Evolutionary conservation across 2,329 filamentous ascomycete species (phyloP).

Genomic region (Xylaria digitata): DNA sequence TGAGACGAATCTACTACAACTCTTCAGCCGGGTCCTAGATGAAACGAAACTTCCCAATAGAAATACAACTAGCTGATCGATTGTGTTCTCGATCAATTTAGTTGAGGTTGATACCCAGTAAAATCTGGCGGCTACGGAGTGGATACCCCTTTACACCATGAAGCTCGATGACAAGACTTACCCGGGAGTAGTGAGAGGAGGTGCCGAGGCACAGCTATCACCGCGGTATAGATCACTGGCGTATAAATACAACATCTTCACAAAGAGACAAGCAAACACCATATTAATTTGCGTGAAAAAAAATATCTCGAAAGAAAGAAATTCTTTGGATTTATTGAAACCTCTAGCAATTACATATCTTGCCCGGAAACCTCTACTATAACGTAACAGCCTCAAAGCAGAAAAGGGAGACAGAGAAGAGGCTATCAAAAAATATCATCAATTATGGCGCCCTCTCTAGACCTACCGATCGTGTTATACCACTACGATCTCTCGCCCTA

Average conservation of each 20-base stretch:
- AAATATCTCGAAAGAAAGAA: background rate
- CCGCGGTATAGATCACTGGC: background rate
- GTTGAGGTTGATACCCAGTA: background rate
- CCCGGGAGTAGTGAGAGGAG: conserved; percentile 21
- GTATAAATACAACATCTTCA: conserved; percentile 3
- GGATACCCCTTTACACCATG: background rate
- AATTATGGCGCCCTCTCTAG: conserved; percentile 29
- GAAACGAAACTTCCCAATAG: too few relatives aligned
- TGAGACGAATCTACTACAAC: background rate
- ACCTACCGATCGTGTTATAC: conserved; percentile 67
- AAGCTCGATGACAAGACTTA: conserved; percentile 6
- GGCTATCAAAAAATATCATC: background rate
- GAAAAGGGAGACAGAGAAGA: background rate
- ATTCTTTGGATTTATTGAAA: background rate
- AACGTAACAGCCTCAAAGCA: background rate
- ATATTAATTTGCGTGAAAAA: background rate
- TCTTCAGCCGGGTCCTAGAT: too few relatives aligned
- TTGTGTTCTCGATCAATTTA: background rate
- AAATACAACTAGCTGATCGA: too few relatives aligned
- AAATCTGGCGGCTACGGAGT: background rate
- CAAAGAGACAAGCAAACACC: background rate
- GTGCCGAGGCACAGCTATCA: conserved; percentile 14
- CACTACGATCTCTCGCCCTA: conserved; percentile 75
- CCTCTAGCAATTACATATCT: background rate
- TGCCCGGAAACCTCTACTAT: background rate